Conservation (phyloP, 83 land plant species). For the Picea abies region DNA sequence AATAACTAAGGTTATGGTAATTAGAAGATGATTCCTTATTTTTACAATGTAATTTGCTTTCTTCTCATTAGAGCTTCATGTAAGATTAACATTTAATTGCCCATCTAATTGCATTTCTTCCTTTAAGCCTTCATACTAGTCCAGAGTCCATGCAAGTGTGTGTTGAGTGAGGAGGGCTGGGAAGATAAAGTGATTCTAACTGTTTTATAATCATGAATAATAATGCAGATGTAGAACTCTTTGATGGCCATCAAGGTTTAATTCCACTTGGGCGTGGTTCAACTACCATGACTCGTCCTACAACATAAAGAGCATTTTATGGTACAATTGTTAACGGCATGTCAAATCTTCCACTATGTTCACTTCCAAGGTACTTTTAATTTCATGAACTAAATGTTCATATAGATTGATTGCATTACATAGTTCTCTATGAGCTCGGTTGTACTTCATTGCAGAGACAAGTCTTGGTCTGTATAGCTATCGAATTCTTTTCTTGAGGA, state of each 20-base stretch:
- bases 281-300: slow-evolving; percentile 91
- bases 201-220: background rate
- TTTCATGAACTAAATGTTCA: background rate
- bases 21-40: too few relatives aligned
- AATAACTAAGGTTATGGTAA: too few relatives aligned
- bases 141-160: slow-evolving; percentile 2
- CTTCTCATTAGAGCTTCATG: background rate
- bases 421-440: background rate
- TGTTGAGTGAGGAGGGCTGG: background rate
- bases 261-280: slow-evolving; percentile 76
- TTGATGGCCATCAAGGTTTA: slow-evolving; percentile 32
- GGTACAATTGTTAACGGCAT: background rate
- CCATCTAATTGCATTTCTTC: background rate
- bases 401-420: background rate
- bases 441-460: slow-evolving; percentile 1
- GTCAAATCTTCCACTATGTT: background rate
- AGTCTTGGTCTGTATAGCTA: background rate
- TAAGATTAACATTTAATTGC: background rate
- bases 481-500: background rate
- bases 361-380: background rate
- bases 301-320: slow-evolving; percentile 48
- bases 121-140: background rate
- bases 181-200: background rate
- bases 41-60: background rate
- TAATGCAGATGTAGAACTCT: slow-evolving; percentile 40